Conservation (phyloP, 2,329 filamentous ascomycete species). For the Microdochium trichocladiopsis region DNA sequence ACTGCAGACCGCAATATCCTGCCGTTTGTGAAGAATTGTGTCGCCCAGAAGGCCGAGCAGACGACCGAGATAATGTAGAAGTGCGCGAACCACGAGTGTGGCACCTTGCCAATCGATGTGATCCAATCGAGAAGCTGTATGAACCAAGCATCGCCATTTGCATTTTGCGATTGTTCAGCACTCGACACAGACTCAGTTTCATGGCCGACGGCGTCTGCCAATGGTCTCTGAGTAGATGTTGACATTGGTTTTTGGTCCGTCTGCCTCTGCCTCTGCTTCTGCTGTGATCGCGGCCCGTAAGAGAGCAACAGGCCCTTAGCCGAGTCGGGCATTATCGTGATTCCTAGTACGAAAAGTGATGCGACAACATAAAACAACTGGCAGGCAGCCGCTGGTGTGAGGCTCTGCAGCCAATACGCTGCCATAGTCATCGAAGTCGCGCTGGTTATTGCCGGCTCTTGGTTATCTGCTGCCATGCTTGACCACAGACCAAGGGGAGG, state of each 20-base stretch:
- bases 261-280: not conserved
- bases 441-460: too few species aligned
- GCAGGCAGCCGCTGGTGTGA: not conserved
- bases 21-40: slow-evolving; percentile 53
- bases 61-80: slow-evolving; percentile 73
- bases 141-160: slow-evolving; percentile 8
- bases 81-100: slow-evolving; percentile 83
- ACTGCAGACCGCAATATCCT: slow-evolving; percentile 40
- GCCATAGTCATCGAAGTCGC: too few species aligned
- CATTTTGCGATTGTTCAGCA: not conserved
- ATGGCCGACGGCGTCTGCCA: too few species aligned
- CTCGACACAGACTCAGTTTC: too few species aligned
- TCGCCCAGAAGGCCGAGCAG: slow-evolving; percentile 68
- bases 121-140: slow-evolving; percentile 21
- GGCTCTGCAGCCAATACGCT: not conserved
- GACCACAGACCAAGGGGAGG: too few species aligned
- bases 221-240: too few species aligned
- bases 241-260: not conserved
- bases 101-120: slow-evolving; percentile 51
- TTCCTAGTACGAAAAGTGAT: not conserved
- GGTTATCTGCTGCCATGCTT: too few species aligned
- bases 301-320: not conserved
- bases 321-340: not conserved
- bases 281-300: not conserved
- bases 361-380: not conserved